Evolutionary conservation across 768 basidiomycete species (phyloP), one percentile per base, ranked within the genome.

Genomic region (Leccinum boreale): DNA sequence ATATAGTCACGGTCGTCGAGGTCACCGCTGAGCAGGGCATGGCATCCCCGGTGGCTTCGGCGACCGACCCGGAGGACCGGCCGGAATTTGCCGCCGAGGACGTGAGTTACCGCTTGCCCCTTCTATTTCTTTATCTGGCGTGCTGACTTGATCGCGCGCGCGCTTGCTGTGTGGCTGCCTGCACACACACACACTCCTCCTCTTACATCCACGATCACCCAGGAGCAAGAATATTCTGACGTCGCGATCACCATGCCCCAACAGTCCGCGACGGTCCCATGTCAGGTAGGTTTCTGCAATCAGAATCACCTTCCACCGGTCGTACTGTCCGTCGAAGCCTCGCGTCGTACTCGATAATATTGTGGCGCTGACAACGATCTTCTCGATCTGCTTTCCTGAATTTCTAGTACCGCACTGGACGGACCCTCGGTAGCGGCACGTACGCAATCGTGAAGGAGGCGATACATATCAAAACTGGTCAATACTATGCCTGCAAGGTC

Each of bases 401-500:
- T 55, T 55, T 44, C 28, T 65, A 92, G 90, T 92, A 93, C 67
- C 88, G 90, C 62, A 94, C 92, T 9, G 92, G 92, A 62, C 90
- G 86, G 73, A 91, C 89, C 5, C 85, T 89, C 42, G 92, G 91
- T 24, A 94, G 90, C 67, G 94, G 94, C 50, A 97, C 94, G 45
- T 98, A 97, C 68, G 92, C 92, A 59, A 92, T 94, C 71, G 92
- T 94, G 50, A 94, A 93, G 75, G 94, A 97, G 78, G 94, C 94
- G 47, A 90, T 95, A 24, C 93, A 96, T 68, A 87, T 96, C 77
- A 87, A 89, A 77, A 93, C 94, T 1, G 85, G 86, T 21, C 84
- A 97, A 73, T 96, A 95, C 77, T 98, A 89, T 79, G 97, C 96
- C 21, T 98, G 95, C 84, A 99, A 99, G 75, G 97, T 98, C 67